Percentiles rank a stretch among this genome's conserved stretches.
Evolutionary conservation across 106 monocot genomes (phyloP).

Genomic region (Dendrobium officinale): DNA sequence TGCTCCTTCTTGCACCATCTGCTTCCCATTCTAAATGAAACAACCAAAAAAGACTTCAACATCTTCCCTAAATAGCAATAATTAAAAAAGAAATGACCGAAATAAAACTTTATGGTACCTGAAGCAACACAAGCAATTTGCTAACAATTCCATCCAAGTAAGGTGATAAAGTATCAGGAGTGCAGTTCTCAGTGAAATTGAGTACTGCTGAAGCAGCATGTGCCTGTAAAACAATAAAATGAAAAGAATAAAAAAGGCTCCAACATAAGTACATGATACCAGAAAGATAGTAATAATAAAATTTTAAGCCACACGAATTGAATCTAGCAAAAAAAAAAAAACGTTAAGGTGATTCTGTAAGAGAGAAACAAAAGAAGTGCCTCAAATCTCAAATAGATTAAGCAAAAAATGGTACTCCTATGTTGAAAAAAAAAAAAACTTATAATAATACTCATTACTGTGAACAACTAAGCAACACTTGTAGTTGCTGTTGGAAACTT

Average conservation of each 20-base stretch:
- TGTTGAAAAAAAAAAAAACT: no score
- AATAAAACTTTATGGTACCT: slow-evolving; percentile 29
- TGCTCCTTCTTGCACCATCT: slow-evolving; percentile 95
- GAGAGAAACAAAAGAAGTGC: no score
- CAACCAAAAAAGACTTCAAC: not conserved
- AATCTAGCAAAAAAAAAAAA: not conserved
- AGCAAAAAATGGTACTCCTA: no score
- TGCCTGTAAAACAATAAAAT: slow-evolving; percentile 38
- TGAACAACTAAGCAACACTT: no score
- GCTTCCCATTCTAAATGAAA: slow-evolving; percentile 71
- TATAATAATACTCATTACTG: no score
- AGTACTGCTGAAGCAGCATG: slow-evolving; percentile 97
- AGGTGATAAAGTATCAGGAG: slow-evolving; percentile 86
- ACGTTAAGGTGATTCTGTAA: no score
- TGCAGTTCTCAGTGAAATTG: slow-evolving; percentile 92
- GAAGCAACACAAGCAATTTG: slow-evolving; percentile 87
- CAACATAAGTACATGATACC: not conserved
- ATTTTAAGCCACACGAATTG: not conserved
- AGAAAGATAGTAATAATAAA: not conserved
- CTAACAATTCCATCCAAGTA: slow-evolving; percentile 88
- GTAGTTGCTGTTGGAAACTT: no score
- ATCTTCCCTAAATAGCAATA: not conserved
- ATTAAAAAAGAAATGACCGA: not conserved
- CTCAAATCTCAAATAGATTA: no score
- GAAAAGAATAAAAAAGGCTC: not conserved